Conservation (phyloP, 2,329 filamentous ascomycete species). For the Graphium sp. region DNA sequence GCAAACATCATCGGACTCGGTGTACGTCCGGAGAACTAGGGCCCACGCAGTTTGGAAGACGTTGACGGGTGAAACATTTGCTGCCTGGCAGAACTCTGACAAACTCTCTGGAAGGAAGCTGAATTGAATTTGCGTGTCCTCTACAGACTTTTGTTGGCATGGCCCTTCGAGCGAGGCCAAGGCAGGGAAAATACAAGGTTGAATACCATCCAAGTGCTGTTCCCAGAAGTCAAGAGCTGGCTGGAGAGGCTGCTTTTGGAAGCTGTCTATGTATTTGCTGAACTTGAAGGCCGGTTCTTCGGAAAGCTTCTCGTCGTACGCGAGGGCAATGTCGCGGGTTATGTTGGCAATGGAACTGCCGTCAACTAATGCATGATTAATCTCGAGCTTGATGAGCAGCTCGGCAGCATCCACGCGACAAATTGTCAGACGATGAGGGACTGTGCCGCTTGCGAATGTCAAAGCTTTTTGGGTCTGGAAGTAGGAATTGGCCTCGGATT, state of each 20-base stretch:
- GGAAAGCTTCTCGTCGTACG: constrained; percentile 10
- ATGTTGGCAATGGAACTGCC: constrained; percentile 14
- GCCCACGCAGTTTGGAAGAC: constrained; percentile 2
- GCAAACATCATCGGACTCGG: constrained; percentile 25
- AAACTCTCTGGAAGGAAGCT: no score
- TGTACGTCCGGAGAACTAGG: constrained; percentile 15
- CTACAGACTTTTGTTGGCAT: no score
- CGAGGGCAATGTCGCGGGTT: constrained; percentile 11
- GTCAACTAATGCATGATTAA: constrained; percentile 18
- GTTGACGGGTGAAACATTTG: neutral
- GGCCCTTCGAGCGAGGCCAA: no score
- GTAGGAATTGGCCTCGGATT: neutral
- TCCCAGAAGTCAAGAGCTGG: constrained; percentile 12
- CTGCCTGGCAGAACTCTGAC: constrained; percentile 3
- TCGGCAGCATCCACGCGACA: constrained; percentile 6
- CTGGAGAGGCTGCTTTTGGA: constrained; percentile 7
- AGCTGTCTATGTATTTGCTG: constrained; percentile 7
- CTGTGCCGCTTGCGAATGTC: no score
- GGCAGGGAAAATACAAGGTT: constrained; percentile 12
- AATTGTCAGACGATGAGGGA: constrained; percentile 7
- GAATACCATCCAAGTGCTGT: constrained; percentile 8
- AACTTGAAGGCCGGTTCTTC: constrained; percentile 4
- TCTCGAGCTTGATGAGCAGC: constrained; percentile 12
- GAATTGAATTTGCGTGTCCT: no score
- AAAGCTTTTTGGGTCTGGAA: no score